Conservation (phyloP, 2,329 filamentous ascomycete genomes). For the Cucurbitaria berberidis region DNA sequence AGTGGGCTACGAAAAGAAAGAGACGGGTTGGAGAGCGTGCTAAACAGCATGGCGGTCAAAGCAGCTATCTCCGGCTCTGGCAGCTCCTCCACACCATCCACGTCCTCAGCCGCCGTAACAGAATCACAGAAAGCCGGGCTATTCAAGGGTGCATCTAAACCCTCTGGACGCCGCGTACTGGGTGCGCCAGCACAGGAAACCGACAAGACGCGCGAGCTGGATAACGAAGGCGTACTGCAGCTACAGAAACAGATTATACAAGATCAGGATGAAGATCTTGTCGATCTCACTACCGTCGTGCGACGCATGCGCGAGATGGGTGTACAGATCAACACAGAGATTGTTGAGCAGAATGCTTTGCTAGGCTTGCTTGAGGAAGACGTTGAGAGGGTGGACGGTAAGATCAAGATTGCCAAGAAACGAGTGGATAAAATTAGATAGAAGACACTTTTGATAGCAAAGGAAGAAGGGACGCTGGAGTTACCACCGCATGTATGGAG, state of each 20-base stretch:
- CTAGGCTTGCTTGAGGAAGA: slow-evolving; percentile 71
- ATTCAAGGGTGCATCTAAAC: slow-evolving; percentile 37
- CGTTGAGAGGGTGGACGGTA: slow-evolving; percentile 68
- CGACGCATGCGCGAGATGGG: slow-evolving; percentile 79
- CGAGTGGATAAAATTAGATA: slow-evolving; percentile 68
- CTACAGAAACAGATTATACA: slow-evolving; percentile 76
- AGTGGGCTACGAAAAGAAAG: slow-evolving; percentile 73
- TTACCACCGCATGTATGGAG: background rate
- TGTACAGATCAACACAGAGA: slow-evolving; percentile 74
- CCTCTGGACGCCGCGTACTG: slow-evolving; percentile 67
- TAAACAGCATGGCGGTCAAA: slow-evolving; percentile 67
- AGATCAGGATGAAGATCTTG: slow-evolving; percentile 76
- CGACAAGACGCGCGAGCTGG: slow-evolving; percentile 75
- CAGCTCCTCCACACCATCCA: slow-evolving; percentile 26
- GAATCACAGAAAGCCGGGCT: slow-evolving; percentile 45
- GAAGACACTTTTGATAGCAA: background rate
- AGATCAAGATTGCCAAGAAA: slow-evolving; percentile 76
- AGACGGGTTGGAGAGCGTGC: slow-evolving; percentile 75
- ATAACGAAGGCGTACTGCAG: slow-evolving; percentile 75
- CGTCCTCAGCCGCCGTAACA: slow-evolving; percentile 42
- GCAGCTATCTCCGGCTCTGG: slow-evolving; percentile 49
- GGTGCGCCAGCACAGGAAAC: slow-evolving; percentile 77
- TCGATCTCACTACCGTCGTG: slow-evolving; percentile 71
- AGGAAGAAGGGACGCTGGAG: background rate
- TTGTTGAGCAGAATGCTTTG: slow-evolving; percentile 75